phyloP scores from a whole-genome alignment of 306 rosid species.

The Glycine soja region DNA sequence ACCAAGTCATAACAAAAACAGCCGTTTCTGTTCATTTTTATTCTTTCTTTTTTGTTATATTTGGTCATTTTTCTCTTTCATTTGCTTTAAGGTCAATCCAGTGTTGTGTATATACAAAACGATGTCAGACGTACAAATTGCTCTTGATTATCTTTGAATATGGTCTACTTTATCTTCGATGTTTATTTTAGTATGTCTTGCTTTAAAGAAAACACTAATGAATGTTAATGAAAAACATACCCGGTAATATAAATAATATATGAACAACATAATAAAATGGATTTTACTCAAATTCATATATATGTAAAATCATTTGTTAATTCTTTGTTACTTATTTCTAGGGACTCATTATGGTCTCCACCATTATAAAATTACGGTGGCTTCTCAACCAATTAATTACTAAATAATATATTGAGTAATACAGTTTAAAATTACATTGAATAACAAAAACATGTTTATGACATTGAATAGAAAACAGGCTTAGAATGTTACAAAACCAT shows the following conservation, averaged over 20 bases:
- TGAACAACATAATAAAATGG: background rate
- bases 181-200: background rate
- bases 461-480: too few species aligned
- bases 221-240: background rate
- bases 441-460: background rate
- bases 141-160: slow-evolving; percentile 12
- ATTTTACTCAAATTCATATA: background rate
- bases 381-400: background rate
- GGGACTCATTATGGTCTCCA: background rate
- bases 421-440: background rate
- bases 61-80: slow-evolving; percentile 6
- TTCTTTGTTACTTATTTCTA: background rate
- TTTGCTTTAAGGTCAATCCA: slow-evolving; percentile 38
- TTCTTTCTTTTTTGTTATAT: background rate
- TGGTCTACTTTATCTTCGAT: background rate
- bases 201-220: slow-evolving; percentile 37
- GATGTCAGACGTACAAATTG: slow-evolving; percentile 20
- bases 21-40: background rate
- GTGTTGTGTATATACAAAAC: background rate
- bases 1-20: background rate
- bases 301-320: background rate
- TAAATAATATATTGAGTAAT: background rate
- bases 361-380: background rate
- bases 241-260: background rate
- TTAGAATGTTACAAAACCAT: background rate